A percentile compares a stretch with the other conserved stretches of the same genome.
phyloP scores from a whole-genome alignment of 768 basidiomycete genomes.

The Serendipita sp. region DNA sequence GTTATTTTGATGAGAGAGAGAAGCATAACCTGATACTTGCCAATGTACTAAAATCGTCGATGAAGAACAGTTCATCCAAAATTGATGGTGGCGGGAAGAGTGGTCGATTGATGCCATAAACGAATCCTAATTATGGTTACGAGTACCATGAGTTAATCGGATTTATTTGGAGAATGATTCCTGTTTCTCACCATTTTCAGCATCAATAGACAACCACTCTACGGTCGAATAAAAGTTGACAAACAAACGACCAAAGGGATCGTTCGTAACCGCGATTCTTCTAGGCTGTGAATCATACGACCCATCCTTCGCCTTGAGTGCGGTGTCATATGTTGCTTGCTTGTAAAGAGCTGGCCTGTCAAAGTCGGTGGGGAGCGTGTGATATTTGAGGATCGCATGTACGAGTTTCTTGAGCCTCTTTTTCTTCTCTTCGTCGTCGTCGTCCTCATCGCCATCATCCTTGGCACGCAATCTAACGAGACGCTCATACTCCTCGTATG shows the following conservation, averaged over 20 bases:
- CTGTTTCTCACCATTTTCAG: conserved; percentile 32
- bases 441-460: conserved; percentile 20
- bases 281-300: conserved; percentile 29
- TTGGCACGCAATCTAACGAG: conserved; percentile 19
- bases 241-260: conserved; percentile 16
- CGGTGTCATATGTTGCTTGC: conserved; percentile 39
- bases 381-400: conserved; percentile 38
- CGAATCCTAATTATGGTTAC: conserved; percentile 21
- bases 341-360: conserved; percentile 26
- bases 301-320: conserved; percentile 26
- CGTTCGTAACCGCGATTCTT: conserved; percentile 25
- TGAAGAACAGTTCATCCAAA: conserved; percentile 32
- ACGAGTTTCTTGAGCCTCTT: conserved; percentile 41
- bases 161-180: not conserved
- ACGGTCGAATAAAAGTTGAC: conserved; percentile 37
- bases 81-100: conserved; percentile 37
- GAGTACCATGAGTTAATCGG: not conserved
- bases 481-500: conserved; percentile 12
- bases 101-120: conserved; percentile 40
- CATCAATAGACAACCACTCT: conserved; percentile 24
- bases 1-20: not conserved
- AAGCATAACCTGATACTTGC: conserved; percentile 18
- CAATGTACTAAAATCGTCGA: conserved; percentile 31
- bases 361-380: conserved; percentile 30
- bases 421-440: conserved; percentile 24